Base-by-base conservation (phyloP, 2,329 filamentous ascomycete genomes). In the Arthrobotrys musiformis region DNA sequence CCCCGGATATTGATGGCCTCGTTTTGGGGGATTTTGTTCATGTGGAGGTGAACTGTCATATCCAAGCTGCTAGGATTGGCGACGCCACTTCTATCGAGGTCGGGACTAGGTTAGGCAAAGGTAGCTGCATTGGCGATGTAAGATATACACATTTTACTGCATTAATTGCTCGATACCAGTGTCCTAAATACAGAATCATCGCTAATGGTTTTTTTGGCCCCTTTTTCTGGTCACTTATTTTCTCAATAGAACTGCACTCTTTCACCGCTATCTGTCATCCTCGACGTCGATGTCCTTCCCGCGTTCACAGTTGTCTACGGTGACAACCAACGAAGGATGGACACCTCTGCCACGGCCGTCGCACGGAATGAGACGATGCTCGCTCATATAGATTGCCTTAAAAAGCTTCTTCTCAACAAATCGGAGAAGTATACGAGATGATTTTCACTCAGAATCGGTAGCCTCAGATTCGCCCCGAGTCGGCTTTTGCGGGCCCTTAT, bases 121-220 rank as follows among this genome's bases (percentile, higher is more conserved):
- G 89, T 1, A 89, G 89, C 15, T 85, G 86, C 33, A 84, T 91
- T 56, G 90, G 90, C 66, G 89, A 89, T 86, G 89, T 90, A 82
- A 74, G 84, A 54, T 15, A 30, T 22, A 74, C 84, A 54, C 15
- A 30, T 22, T 19, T 24, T 13, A 19, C 11, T 26, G 5, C 52
- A 24, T 17, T 52, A 42, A 7, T 9, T 9, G n/a, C n/a, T n/a
- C n/a, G n/a, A 46, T 19, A n/a, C 11, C 2, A 42, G 9, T 6
- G 40, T 7, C 44, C 9, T 15, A 9, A 1, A 4, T 46, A 7
- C 26, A 30, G 9, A 40, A 22, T 11, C 6, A 44, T 42, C 13
- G 24, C 22, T 61, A 17, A 42, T 46, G 19, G 2, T 50, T 26
- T 48, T 19, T 3, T 42, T 40, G n/a, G n/a, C n/a, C n/a, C n/a